These are phyloP conservation scores for Cryphonectria nitschkei DNA, from an alignment of 2,329 filamentous ascomycete genomes.

Conservation along the genomic window DNA sequence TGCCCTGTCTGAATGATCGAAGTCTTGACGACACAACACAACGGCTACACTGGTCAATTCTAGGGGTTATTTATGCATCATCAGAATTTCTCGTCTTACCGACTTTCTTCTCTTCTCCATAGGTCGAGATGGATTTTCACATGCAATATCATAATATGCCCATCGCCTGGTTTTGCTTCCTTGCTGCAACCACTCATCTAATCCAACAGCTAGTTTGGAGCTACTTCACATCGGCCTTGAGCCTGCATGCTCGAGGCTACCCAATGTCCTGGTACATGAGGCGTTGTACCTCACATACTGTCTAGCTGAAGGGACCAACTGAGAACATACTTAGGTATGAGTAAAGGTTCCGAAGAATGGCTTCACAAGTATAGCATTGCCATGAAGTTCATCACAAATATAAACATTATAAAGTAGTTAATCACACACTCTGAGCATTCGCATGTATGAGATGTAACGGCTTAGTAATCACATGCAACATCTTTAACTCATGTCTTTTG, in stretches of 20 bases:
- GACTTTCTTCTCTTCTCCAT: neutral
- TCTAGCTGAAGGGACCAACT: neutral
- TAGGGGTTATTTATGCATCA: neutral
- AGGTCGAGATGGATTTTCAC: neutral
- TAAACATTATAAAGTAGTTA: neutral
- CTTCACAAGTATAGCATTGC: neutral
- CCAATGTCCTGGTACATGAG: neutral
- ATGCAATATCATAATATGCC: neutral
- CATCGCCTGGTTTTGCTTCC: neutral
- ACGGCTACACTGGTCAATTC: neutral
- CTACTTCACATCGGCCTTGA: neutral
- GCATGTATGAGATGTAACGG: neutral
- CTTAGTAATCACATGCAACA: slow-evolving; percentile 1
- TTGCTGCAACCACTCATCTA: neutral
- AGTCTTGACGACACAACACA: neutral
- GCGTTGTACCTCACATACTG: neutral
- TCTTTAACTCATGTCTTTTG: neutral
- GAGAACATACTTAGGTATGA: neutral
- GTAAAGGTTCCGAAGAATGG: neutral
- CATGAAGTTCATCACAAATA: neutral
- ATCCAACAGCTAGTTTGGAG: neutral
- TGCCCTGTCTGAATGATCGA: neutral
- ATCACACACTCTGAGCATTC: neutral
- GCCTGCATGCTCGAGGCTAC: neutral
- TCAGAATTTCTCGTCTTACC: neutral